Base-by-base conservation (phyloP, 2,329 filamentous ascomycete genomes). In the Fusarium redolens region DNA sequence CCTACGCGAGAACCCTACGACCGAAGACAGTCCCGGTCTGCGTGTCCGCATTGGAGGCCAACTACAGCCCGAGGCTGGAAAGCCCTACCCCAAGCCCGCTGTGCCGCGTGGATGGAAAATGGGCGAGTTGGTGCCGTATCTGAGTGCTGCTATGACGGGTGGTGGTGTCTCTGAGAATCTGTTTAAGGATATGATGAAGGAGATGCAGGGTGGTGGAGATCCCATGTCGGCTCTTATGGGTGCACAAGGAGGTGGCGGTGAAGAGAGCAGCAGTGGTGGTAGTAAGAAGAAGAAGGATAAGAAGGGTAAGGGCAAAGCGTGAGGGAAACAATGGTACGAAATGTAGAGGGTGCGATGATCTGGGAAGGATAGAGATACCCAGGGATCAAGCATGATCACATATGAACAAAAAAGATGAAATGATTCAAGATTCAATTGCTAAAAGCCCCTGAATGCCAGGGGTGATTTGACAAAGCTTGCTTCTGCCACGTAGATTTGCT, bases 101-200 rank as follows among this genome's bases (percentile, higher is more conserved):
- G 90, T 94, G 58, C 96, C 96, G 22, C 88, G 93, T 59, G 96
- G 96, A 41, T 98, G 95, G 94, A 98, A 97, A 86, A 92, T 98
- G 82, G 91, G 90, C 69, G 90, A 89, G 67, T 90, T 97, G 65
- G 80, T 99, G 74, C 96, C 96, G 28, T 91, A 97, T 72, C 92
- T 97, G 79, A 97, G 93, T 71, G 91, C 95, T 1, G 96, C 95
- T 22, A 89, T 98, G 83, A 96, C 93, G 60, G 96, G 96, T 13
- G 96, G 96, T 15, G 96, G 96, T 40, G 94, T 98, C 15, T 95
- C 91, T 70, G 96, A 99, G 82, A 97, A 98, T 79, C 90, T 98
- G 69, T 91, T 98, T 79, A 94, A 96, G 85, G 95, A 98, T 76
- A 97, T 98, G 87, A 97, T 98, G 95, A 92, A 91, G 78, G 94